Evolutionary conservation across 768 basidiomycete genomes (phyloP).

Genomic region (Solioccasus polychromus): DNA sequence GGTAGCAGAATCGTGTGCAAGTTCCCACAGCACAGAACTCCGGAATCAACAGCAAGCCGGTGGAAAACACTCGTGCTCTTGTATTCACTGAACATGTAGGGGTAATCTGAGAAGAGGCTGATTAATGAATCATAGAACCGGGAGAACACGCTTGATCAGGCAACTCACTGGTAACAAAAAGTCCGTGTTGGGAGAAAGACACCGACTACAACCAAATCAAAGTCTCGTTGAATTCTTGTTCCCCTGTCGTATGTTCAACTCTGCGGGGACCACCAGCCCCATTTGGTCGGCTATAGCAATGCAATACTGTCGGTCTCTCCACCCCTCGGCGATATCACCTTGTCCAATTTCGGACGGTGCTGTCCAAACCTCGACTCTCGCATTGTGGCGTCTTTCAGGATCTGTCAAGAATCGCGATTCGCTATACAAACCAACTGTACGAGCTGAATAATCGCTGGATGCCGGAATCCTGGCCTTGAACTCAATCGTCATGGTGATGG

Average conservation of each 20-base stretch:
- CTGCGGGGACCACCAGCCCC: constrained; percentile 43
- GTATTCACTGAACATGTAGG: too few species aligned
- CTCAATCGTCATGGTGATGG: constrained; percentile 57
- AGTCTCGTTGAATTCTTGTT: constrained; percentile 19
- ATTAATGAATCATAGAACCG: neutral
- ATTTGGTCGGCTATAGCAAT: constrained; percentile 61
- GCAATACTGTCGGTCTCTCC: constrained; percentile 65
- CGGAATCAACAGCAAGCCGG: neutral
- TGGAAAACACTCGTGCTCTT: too few species aligned
- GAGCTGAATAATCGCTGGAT: constrained; percentile 38
- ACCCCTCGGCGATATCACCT: constrained; percentile 40
- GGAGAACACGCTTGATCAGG: neutral
- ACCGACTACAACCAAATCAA: constrained; percentile 6
- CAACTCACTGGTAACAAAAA: constrained; percentile 1
- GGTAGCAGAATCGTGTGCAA: neutral
- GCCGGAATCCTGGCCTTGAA: constrained; percentile 62
- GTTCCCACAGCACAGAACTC: constrained; percentile 5
- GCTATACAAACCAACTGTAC: constrained; percentile 58
- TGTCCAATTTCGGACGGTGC: constrained; percentile 55
- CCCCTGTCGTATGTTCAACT: constrained; percentile 25
- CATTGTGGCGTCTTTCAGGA: constrained; percentile 56
- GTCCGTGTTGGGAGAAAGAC: too few species aligned
- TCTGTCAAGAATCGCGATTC: constrained; percentile 49
- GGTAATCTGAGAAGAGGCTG: neutral
- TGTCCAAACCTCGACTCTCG: constrained; percentile 63